Evolutionary conservation across 2,329 filamentous ascomycete genomes (phyloP).

Genomic region (Talaromyces verruculosus): DNA sequence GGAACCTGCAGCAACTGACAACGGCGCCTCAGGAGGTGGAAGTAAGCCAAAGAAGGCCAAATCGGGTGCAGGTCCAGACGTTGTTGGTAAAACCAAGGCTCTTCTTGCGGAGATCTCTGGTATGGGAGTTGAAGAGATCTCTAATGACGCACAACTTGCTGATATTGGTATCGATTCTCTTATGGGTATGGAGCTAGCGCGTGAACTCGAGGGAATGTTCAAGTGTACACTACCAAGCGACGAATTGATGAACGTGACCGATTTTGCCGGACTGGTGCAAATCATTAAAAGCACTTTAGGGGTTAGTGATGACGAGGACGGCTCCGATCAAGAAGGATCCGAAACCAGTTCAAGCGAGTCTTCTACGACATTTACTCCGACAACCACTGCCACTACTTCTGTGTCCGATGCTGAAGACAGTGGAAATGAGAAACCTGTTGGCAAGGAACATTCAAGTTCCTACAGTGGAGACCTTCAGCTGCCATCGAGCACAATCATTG

Average conservation of each 20-base stretch:
- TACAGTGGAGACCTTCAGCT: slow-evolving; percentile 5
- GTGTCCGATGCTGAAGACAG: slow-evolving; percentile 32
- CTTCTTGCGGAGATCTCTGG: slow-evolving; percentile 31
- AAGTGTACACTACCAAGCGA: slow-evolving; percentile 31
- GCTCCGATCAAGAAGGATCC: slow-evolving; percentile 14
- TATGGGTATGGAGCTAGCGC: slow-evolving; percentile 51
- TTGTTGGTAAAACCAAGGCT: slow-evolving; percentile 13
- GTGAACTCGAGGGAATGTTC: slow-evolving; percentile 39
- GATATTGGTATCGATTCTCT: slow-evolving; percentile 50
- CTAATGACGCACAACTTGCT: slow-evolving; percentile 33
- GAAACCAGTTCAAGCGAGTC: slow-evolving; percentile 10
- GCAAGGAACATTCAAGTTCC: too few relatives aligned
- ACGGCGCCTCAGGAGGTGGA: background rate
- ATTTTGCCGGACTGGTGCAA: slow-evolving; percentile 21
- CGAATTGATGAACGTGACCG: slow-evolving; percentile 33
- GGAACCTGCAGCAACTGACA: background rate
- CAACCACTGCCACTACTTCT: slow-evolving; percentile 12
- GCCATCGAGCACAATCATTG: slow-evolving; percentile 25
- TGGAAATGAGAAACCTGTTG: background rate
- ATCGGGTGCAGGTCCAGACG: slow-evolving; percentile 10
- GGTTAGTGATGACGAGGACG: background rate
- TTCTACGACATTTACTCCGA: slow-evolving; percentile 12
- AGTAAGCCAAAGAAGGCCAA: slow-evolving; percentile 11
- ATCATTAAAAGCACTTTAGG: slow-evolving; percentile 16
- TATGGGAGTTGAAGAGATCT: slow-evolving; percentile 40